These are phyloP conservation scores for Sungouiozyma intestinalis DNA, from an alignment of 805 yeast species.

Conservation along the genomic window DNA sequence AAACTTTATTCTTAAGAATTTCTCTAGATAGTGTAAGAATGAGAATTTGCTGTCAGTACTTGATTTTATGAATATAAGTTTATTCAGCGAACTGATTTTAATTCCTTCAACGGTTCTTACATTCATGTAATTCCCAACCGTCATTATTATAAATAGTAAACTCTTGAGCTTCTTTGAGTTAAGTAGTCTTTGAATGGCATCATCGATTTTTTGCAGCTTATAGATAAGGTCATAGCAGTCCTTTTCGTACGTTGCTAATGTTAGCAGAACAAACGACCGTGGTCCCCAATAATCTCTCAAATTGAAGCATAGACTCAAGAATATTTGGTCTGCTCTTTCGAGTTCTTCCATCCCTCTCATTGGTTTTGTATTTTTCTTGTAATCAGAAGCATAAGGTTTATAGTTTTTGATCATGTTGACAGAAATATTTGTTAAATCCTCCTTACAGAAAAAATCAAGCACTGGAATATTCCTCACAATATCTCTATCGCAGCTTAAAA, in stretches of 20 bases:
- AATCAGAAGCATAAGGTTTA: conserved; percentile 54
- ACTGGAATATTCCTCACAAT: conserved; percentile 46
- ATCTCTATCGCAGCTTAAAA: conserved; percentile 50
- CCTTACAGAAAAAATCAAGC: conserved; percentile 59
- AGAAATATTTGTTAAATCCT: conserved; percentile 51
- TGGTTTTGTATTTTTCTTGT: conserved; percentile 24
- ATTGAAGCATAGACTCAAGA: conserved; percentile 56
- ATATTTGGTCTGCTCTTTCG: conserved; percentile 62
- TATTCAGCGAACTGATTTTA: conserved; percentile 54
- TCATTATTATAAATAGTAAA: conserved; percentile 55
- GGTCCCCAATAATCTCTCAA: conserved; percentile 63
- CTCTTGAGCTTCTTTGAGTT: conserved; percentile 44
- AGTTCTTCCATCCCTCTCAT: conserved; percentile 39
- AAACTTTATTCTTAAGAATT: conserved; percentile 50
- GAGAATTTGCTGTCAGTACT: conserved; percentile 60
- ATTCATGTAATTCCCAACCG: conserved; percentile 74
- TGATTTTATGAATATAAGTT: conserved; percentile 57
- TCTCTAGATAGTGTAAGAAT: conserved; percentile 66
- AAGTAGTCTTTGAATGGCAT: conserved; percentile 43
- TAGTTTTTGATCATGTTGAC: conserved; percentile 44
- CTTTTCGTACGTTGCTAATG: conserved; percentile 46
- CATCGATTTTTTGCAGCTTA: conserved; percentile 49
- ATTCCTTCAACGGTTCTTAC: conserved; percentile 67
- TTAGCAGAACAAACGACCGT: conserved; percentile 51
- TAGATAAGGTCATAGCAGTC: conserved; percentile 53